Conservation (phyloP, 148 eudicot genomes). For the Vaccinium corymbosum region DNA sequence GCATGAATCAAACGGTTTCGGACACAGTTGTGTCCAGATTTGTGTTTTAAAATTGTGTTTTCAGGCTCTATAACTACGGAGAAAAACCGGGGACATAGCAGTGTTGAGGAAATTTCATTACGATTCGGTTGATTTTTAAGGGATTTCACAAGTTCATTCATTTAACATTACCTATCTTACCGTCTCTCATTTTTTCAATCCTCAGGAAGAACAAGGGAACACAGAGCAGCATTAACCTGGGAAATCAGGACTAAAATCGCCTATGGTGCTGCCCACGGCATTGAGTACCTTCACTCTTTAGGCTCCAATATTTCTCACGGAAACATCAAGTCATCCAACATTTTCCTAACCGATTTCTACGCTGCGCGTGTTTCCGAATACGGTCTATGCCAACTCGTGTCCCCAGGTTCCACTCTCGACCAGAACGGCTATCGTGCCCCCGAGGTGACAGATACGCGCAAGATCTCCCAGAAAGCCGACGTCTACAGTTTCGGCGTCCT, state of each 20-base stretch:
- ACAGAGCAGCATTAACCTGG: conserved; percentile 23
- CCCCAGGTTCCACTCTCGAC: background rate
- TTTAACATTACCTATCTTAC: background rate
- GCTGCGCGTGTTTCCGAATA: conserved; percentile 11
- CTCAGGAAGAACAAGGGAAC: conserved; percentile 16
- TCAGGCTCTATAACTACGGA: too few species aligned
- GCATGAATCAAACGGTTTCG: too few species aligned
- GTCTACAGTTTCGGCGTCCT: conserved; percentile 39
- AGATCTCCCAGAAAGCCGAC: conserved; percentile 29
- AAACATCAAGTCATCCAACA: conserved; percentile 30
- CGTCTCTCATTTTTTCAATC: background rate
- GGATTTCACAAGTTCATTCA: background rate
- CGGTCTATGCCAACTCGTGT: conserved; percentile 15
- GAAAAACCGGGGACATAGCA: too few species aligned
- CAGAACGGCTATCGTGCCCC: conserved; percentile 25
- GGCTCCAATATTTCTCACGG: conserved; percentile 19
- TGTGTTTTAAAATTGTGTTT: too few species aligned
- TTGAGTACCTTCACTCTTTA: conserved; percentile 30
- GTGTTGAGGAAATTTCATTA: too few species aligned
- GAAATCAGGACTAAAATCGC: conserved; percentile 27
- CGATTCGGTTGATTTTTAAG: background rate
- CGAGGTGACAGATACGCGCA: conserved; percentile 20
- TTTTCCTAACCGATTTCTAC: conserved; percentile 16
- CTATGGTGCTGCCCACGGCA: conserved; percentile 22
- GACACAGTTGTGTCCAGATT: too few species aligned